A percentile compares a stretch with the other conserved stretches of the same genome.
Evolutionary conservation across 2,329 filamentous ascomycete species (phyloP).

Genomic region (Botrytis cinerea): DNA sequence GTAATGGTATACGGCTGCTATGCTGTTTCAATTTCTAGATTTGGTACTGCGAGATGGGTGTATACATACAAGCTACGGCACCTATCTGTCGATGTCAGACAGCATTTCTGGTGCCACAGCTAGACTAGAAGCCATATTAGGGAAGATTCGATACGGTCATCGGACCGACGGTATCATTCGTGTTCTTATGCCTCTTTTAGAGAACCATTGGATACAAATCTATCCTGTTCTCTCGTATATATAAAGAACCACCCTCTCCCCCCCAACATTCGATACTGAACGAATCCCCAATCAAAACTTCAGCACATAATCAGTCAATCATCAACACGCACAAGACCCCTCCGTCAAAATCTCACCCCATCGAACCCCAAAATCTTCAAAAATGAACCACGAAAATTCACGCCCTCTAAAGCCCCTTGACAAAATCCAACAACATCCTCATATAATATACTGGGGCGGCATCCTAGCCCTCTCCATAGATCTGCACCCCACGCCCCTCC

Average conservation of each 20-base stretch:
- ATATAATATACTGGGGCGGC: background rate
- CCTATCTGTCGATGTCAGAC: background rate
- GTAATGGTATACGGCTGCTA: slow-evolving; percentile 44
- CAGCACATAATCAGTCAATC: too few relatives aligned
- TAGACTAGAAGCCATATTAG: too few relatives aligned
- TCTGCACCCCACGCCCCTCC: background rate
- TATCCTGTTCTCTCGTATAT: too few relatives aligned
- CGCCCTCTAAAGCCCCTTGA: background rate
- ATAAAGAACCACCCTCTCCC: too few relatives aligned
- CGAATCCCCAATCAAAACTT: background rate
- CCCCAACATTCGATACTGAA: background rate
- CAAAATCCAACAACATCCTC: background rate
- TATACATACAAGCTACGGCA: background rate
- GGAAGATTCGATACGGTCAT: background rate
- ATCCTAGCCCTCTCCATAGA: background rate
- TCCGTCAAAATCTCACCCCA: background rate
- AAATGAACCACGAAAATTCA: background rate
- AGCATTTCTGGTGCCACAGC: too few relatives aligned
- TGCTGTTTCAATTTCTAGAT: background rate
- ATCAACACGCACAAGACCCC: background rate
- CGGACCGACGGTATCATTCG: background rate
- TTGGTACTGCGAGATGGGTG: too few relatives aligned
- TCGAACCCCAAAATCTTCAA: background rate
- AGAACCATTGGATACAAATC: background rate
- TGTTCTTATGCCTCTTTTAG: too few relatives aligned